Evolutionary conservation across 164 flowering plant genomes (phyloP), one percentile per base, ranked within the genome.

Genomic region (Piper longum): DNA sequence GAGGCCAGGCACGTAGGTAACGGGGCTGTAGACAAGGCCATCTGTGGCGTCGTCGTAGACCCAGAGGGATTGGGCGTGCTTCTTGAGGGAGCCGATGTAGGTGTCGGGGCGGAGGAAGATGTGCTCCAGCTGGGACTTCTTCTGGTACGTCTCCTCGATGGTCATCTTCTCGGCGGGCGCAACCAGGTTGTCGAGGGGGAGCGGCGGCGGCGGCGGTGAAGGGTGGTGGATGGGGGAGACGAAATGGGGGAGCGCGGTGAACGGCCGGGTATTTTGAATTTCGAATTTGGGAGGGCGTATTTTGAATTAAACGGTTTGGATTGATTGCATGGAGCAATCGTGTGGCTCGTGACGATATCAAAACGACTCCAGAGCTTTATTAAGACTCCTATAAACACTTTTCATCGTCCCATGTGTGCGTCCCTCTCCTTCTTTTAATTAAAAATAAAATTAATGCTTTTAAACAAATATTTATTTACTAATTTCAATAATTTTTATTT

Each of bases 81-180:
- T 86, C 66, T 90, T 95, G 57, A 93, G 68, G 17, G 98, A 93
- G 16, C 98, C 98, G 70, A 93, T 62, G 78, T 90, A 93, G 66
- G 98, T 90, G 75, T 90, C 98, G 12, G 97, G 98, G 0, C 98
- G 87, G 76, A 93, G 95, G 43, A 93, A 88, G 76, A 93, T 93
- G 89, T 93, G 99, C 65, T 90, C 97, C 7, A 90, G 90, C 77
- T 93, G 99, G 43, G 85, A 61, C 64, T 93, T 93, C 79, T 93
- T 93, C 79, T 93, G 99, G 92, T 93, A 93, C 43, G 79, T 87
- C 64, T 93, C 88, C 57, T 93, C 99, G 73, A 93, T 84, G 43
- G 96, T 88, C 59, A 85, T 87, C 16, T 69, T 42, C 3, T 54
- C 54, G 17, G 11, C 52, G 48, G 41, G 59, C 16, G 71, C 63